A percentile compares a stretch with the other conserved stretches of the same genome.
Evolutionary conservation across 2,329 filamentous ascomycete genomes (phyloP).

Genomic region (Aureobasidium sp.): DNA sequence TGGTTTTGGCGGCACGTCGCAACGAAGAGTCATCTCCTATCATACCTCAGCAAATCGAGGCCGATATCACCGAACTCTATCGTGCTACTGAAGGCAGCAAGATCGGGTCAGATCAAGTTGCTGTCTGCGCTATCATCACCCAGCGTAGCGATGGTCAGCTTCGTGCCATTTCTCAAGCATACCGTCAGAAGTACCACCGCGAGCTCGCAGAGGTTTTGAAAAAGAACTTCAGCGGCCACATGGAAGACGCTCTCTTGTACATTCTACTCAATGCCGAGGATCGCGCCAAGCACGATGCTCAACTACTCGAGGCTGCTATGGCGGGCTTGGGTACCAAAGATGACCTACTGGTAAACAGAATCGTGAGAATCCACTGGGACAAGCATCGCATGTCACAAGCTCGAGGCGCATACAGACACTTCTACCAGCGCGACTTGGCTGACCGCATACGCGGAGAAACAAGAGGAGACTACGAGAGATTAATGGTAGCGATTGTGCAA

Average conservation of each 20-base stretch:
- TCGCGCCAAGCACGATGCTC: conserved; percentile 75
- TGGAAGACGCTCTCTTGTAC: conserved; percentile 73
- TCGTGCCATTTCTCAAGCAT: conserved; percentile 68
- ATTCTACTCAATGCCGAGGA: conserved; percentile 72
- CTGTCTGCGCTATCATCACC: conserved; percentile 71
- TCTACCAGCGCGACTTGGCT: conserved; percentile 59
- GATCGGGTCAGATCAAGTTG: conserved; percentile 62
- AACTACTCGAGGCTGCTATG: conserved; percentile 80
- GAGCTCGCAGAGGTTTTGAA: conserved; percentile 66
- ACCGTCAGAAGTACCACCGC: conserved; percentile 62
- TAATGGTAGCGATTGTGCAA: conserved; percentile 55
- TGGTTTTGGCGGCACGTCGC: conserved; percentile 66
- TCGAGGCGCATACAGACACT: conserved; percentile 66
- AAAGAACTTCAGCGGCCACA: conserved; percentile 83
- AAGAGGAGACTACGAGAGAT: conserved; percentile 68
- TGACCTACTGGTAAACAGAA: conserved; percentile 63
- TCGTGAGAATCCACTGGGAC: conserved; percentile 81
- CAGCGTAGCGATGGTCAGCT: conserved; percentile 74
- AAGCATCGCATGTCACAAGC: conserved; percentile 64
- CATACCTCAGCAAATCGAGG: conserved; percentile 62
- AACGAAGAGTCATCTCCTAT: conserved; percentile 71
- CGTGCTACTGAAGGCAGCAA: conserved; percentile 65
- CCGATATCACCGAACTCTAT: conserved; percentile 69
- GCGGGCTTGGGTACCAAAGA: conserved; percentile 82
- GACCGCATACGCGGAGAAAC: conserved; percentile 72